Conservation (phyloP, 2,329 filamentous ascomycete genomes). For the Neonectria neomacrospora region DNA sequence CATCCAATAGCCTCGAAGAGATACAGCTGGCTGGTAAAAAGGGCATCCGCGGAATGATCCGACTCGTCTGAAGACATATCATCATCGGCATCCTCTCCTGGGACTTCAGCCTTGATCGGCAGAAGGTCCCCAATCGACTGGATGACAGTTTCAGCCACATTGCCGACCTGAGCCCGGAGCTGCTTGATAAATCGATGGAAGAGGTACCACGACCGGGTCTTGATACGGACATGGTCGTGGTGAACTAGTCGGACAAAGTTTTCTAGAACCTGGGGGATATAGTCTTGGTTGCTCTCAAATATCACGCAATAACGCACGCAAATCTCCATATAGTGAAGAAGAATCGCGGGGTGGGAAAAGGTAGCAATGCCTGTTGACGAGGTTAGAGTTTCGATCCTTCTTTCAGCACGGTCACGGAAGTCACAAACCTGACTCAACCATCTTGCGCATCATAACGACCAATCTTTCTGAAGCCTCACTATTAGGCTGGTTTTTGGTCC, state of each 20-base stretch:
- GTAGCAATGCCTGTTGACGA: conserved; percentile 76
- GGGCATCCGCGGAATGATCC: conserved; percentile 87
- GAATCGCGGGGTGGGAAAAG: conserved; percentile 89
- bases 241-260: conserved; percentile 93
- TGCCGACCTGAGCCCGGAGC: conserved; percentile 83
- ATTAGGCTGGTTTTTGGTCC: conserved; percentile 84
- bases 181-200: conserved; percentile 94
- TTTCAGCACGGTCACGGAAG: neutral
- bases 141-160: conserved; percentile 91
- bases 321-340: conserved; percentile 98
- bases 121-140: conserved; percentile 89
- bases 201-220: conserved; percentile 94
- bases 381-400: conserved; percentile 30
- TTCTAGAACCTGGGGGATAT: conserved; percentile 88
- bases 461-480: conserved; percentile 83
- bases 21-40: conserved; percentile 91
- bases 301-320: conserved; percentile 94
- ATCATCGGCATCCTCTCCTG: conserved; percentile 80
- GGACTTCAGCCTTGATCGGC: conserved; percentile 88
- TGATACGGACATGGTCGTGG: conserved; percentile 86
- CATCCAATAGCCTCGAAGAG: conserved; percentile 95
- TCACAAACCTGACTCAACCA: conserved; percentile 87
- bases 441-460: conserved; percentile 91
- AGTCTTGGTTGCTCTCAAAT: conserved; percentile 84
- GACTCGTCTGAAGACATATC: conserved; percentile 96